Evolutionary conservation across 768 basidiomycete species (phyloP), one percentile per base, ranked within the genome.

Genomic region (Phaeotremella fagi): DNA sequence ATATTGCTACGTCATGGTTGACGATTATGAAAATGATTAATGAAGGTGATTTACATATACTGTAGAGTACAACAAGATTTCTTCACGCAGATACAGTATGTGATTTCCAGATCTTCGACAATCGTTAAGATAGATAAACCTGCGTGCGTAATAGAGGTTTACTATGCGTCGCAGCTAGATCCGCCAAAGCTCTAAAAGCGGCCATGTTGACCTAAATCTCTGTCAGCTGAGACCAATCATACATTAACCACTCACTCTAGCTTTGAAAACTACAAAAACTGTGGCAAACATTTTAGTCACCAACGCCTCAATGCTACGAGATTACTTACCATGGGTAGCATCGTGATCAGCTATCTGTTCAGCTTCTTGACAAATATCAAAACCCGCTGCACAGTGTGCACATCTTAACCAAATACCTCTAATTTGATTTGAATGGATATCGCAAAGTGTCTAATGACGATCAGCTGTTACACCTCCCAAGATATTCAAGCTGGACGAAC

Each of bases 351-450:
- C 89, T 24, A 86, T 76, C 42, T 77, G 79, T 72, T 91, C 87
- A 63, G 91, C 94, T 26, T 80, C 80, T 36, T 83, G 83, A 75
- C 92, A 95, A n/a, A 94, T 77, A 70, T 97, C 92, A 61, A 82
- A 84, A 4, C 71, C 71, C 3, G 56, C 63, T 0, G 80, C 80
- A 66, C 91, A 95, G 67, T 90, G 88, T 3, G 83, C 89, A 66
- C 92, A 97, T 61, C 86, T 82, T 75, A 85, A 87, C 92, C 92
- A 97, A 61, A 83, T 82, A 15, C 92, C 92, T n/a, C 78, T 76
- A 49, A 95, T 92, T 45, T 79, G 80, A 23, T 79, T 80, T 78
- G 90, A 82, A 71, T 92, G 92, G 41, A 84, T 82, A 75, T 97
- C 92, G 62, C 92, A 97, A 4, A 90, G 73, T 4, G 90, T 86